Conservation (phyloP, 495 filamentous ascomycete species). For the Penicillium desertorum region DNA sequence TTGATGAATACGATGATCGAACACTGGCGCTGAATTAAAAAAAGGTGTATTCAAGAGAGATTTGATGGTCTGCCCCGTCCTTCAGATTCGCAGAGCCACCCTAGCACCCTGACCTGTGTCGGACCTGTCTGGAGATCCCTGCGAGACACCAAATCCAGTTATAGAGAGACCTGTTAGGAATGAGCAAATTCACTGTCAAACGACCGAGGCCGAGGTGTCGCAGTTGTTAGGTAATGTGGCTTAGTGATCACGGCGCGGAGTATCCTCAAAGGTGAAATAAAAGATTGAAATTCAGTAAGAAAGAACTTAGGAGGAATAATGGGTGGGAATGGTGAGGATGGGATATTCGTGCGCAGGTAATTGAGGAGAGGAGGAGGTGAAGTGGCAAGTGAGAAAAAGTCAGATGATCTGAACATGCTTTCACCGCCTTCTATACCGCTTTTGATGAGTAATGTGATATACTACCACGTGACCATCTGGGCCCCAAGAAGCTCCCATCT, state of each 20-base stretch:
- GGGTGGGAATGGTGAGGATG: background rate
- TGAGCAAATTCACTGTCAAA: background rate
- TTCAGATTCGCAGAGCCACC: constrained; percentile 25
- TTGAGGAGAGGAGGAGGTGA: constrained; percentile 7
- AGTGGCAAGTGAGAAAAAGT: constrained; percentile 13
- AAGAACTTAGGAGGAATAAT: background rate
- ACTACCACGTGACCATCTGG: background rate
- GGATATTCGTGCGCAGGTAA: background rate
- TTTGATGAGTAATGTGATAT: background rate
- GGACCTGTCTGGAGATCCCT: constrained; percentile 60
- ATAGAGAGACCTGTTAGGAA: constrained; percentile 2
- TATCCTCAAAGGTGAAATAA: background rate
- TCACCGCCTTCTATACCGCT: constrained; percentile 2
- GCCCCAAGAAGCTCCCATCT: no score
- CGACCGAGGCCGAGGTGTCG: background rate
- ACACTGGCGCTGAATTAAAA: constrained; percentile 21
- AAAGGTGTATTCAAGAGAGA: constrained; percentile 18
- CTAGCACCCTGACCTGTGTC: constrained; percentile 16
- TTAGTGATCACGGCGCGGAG: background rate
- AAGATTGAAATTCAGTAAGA: background rate
- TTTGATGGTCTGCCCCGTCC: constrained; percentile 23
- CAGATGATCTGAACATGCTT: background rate
- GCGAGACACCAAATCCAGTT: constrained; percentile 54
- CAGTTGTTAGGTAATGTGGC: background rate
- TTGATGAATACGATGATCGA: constrained; percentile 34